phyloP scores from a whole-genome alignment of 2,329 filamentous ascomycete genomes.

The Tolypocladium endophyticum region DNA sequence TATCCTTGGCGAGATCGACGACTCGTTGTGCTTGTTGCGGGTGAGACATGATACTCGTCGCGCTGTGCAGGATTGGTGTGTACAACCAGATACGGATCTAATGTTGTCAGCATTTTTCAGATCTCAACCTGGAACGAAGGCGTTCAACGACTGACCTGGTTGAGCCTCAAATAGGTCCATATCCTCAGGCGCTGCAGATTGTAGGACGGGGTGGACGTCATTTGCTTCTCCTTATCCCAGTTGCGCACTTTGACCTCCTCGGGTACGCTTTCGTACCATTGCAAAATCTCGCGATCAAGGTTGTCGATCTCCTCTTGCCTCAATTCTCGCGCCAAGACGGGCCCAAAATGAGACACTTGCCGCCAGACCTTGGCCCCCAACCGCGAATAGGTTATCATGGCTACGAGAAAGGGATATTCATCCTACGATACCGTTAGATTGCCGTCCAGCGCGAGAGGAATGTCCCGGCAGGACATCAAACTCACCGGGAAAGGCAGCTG shows the following conservation, averaged over 20 bases:
- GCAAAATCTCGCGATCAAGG: slow-evolving; percentile 72
- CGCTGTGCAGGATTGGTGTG: slow-evolving; percentile 75
- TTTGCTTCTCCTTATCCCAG: slow-evolving; percentile 43
- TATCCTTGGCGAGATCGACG: slow-evolving; percentile 67
- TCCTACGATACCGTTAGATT: slow-evolving; percentile 24
- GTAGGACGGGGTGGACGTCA: slow-evolving; percentile 47
- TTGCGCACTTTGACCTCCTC: slow-evolving; percentile 47
- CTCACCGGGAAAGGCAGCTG: slow-evolving; percentile 68
- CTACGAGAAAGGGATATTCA: slow-evolving; percentile 59
- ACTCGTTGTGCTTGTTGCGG: slow-evolving; percentile 61
- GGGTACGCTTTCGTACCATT: slow-evolving; percentile 75
- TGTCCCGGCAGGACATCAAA: neutral
- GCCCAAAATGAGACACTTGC: slow-evolving; percentile 60
- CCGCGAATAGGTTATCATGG: slow-evolving; percentile 76
- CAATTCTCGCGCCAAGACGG: slow-evolving; percentile 48
- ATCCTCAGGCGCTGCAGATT: slow-evolving; percentile 66
- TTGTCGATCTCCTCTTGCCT: slow-evolving; percentile 67
- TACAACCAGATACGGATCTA: slow-evolving; percentile 78
- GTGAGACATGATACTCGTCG: slow-evolving; percentile 72
- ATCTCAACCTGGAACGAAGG: neutral
- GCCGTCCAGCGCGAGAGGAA: neutral
- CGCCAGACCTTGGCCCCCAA: slow-evolving; percentile 83
- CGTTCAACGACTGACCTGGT: slow-evolving; percentile 43
- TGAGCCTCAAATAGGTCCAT: slow-evolving; percentile 75
- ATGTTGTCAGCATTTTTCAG: neutral